phyloP scores from a whole-genome alignment of 768 basidiomycete genomes.

The Termitomyces bulborhizus region DNA sequence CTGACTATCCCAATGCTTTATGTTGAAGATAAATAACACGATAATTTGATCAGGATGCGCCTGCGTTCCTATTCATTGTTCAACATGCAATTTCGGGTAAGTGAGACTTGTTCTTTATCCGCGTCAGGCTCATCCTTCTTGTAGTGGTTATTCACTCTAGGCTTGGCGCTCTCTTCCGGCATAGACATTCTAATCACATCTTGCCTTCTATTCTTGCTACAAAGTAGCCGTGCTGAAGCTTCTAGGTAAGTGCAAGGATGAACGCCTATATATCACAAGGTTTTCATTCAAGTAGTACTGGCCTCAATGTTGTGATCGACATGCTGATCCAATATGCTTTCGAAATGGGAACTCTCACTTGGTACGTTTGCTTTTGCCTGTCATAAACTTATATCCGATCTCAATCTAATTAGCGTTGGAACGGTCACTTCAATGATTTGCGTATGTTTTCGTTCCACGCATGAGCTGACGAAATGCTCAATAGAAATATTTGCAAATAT shows the following conservation, averaged over 20 bases:
- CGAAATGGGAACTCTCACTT: slow-evolving; percentile 35
- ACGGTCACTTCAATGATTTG: slow-evolving; percentile 11
- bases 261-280: too few species aligned
- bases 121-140: not conserved
- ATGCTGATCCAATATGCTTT: slow-evolving; percentile 24
- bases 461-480: not conserved
- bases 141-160: slow-evolving; percentile 40
- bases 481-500: not conserved
- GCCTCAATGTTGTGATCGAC: slow-evolving; percentile 8
- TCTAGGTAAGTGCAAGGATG: slow-evolving; percentile 20
- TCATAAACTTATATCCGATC: not conserved
- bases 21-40: not conserved
- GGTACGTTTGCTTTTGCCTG: slow-evolving; percentile 17
- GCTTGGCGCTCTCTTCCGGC: slow-evolving; percentile 33
- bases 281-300: not conserved
- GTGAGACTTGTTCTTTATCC: not conserved
- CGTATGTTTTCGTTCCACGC: not conserved
- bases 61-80: slow-evolving; percentile 16
- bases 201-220: slow-evolving; percentile 28
- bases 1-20: not conserved
- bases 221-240: slow-evolving; percentile 22
- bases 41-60: slow-evolving; percentile 13
- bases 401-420: slow-evolving; percentile 1
- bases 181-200: slow-evolving; percentile 33
- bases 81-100: slow-evolving; percentile 9